These are phyloP conservation scores for Ophiostoma quercus DNA, from an alignment of 2,329 filamentous ascomycete species.

Conservation along the genomic window DNA sequence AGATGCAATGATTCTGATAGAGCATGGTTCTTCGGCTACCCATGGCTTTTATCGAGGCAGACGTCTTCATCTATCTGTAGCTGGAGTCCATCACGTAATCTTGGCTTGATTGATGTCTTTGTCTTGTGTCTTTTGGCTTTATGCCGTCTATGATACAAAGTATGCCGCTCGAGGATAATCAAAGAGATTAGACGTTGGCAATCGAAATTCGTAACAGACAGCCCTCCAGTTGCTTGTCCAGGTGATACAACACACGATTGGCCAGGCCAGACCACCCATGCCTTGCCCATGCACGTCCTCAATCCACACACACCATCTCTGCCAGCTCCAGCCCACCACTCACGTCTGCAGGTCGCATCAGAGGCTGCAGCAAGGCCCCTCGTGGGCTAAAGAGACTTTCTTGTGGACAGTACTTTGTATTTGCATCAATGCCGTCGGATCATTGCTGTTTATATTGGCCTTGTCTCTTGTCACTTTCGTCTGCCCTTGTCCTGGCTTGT, in stretches of 20 bases:
- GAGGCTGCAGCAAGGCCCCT: conserved; percentile 15
- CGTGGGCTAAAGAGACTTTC: conserved; percentile 21
- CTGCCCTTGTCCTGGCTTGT: background rate
- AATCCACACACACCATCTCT: background rate
- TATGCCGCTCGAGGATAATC: background rate
- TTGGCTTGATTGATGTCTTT: background rate
- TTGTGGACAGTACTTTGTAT: conserved; percentile 6
- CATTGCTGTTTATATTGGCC: background rate
- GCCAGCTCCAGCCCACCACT: conserved; percentile 1
- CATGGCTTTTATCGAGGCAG: background rate
- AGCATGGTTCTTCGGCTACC: background rate
- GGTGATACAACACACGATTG: background rate
- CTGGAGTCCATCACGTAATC: background rate
- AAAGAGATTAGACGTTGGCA: background rate
- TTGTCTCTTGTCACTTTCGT: background rate
- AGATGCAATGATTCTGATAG: background rate
- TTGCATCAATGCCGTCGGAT: background rate
- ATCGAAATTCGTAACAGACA: background rate
- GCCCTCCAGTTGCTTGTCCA: too few relatives aligned
- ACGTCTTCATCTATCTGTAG: background rate
- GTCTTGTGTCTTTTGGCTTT: background rate
- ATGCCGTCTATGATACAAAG: background rate
- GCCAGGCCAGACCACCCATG: background rate
- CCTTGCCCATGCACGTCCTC: background rate
- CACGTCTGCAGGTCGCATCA: background rate